Evolutionary conservation across 805 yeast genomes (phyloP).

Genomic region (Ogataea naganishii): DNA sequence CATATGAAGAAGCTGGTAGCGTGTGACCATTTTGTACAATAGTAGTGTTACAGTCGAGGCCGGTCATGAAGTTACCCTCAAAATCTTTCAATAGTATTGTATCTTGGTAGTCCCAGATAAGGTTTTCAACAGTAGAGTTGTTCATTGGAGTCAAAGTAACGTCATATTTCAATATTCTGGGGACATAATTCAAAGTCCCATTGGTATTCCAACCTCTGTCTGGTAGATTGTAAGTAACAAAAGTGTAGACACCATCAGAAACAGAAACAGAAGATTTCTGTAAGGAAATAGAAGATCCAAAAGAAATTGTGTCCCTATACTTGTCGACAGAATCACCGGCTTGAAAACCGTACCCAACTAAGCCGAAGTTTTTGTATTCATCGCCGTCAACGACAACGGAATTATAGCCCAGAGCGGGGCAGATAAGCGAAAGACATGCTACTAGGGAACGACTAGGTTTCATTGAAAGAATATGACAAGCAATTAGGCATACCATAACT

Average conservation of each 20-base stretch:
- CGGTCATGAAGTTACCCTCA: constrained; percentile 19
- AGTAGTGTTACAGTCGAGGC: constrained; percentile 22
- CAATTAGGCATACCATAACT: no score
- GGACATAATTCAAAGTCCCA: constrained; percentile 20
- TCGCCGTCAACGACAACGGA: constrained; percentile 15
- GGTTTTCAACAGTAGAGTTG: constrained; percentile 11
- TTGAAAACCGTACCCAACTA: constrained; percentile 19
- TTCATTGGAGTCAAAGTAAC: constrained; percentile 17
- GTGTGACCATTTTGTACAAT: constrained; percentile 13
- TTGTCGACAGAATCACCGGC: constrained; percentile 19
- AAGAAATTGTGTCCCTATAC: constrained; percentile 22
- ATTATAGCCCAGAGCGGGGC: constrained; percentile 5
- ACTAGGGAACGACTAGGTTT: no score
- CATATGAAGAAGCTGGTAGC: constrained; percentile 19
- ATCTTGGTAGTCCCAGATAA: constrained; percentile 20
- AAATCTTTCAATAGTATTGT: constrained; percentile 22
- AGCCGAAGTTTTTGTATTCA: constrained; percentile 17
- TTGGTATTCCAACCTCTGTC: constrained; percentile 26
- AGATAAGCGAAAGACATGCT: no score
- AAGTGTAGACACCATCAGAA: constrained; percentile 16
- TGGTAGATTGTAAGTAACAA: constrained; percentile 21
- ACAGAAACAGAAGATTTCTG: constrained; percentile 17
- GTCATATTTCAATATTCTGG: constrained; percentile 18
- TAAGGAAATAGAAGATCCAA: constrained; percentile 21
- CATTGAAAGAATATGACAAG: no score